phyloP scores from a whole-genome alignment of 1,284 basidiomycete genomes.

The Psilocybe mexicana region DNA sequence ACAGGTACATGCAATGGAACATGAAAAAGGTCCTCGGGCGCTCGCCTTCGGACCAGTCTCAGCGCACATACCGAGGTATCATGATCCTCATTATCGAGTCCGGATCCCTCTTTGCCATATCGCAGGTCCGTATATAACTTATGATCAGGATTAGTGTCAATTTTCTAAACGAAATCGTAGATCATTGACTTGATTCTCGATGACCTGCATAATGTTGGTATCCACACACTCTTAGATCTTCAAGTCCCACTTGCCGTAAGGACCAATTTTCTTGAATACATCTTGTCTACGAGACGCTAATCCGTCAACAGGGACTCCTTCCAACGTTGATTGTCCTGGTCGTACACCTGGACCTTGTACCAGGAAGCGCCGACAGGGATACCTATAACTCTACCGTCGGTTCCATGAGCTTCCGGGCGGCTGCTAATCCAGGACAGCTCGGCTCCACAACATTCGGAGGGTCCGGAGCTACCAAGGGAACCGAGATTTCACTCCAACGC shows the following conservation, averaged over 20 bases:
- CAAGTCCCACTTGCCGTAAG: slow-evolving; percentile 5
- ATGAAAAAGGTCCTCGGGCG: slow-evolving; percentile 4
- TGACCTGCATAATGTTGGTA: slow-evolving; percentile 4
- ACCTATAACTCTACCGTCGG: background rate
- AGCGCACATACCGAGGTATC: slow-evolving; percentile 4
- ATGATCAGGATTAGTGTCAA: background rate
- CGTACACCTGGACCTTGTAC: slow-evolving; percentile 7
- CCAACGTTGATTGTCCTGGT: slow-evolving; percentile 6
- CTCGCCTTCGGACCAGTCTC: background rate
- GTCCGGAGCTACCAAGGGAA: background rate
- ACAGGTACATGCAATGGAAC: slow-evolving; percentile 10
- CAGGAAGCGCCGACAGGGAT: slow-evolving; percentile 1
- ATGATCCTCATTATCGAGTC: slow-evolving; percentile 7
- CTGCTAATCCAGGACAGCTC: background rate
- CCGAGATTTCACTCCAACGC: background rate
- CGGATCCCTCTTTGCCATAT: slow-evolving; percentile 4
- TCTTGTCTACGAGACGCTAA: background rate
- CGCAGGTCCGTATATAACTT: background rate
- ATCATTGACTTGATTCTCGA: slow-evolving; percentile 10
- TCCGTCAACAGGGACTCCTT: background rate
- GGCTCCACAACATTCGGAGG: background rate
- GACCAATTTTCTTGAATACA: background rate
- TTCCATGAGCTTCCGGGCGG: slow-evolving; percentile 1
- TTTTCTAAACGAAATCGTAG: background rate
- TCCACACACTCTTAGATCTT: slow-evolving; percentile 5